phyloP scores from a whole-genome alignment of 1,284 basidiomycete genomes.

The Lignosus rhinocerotis region DNA sequence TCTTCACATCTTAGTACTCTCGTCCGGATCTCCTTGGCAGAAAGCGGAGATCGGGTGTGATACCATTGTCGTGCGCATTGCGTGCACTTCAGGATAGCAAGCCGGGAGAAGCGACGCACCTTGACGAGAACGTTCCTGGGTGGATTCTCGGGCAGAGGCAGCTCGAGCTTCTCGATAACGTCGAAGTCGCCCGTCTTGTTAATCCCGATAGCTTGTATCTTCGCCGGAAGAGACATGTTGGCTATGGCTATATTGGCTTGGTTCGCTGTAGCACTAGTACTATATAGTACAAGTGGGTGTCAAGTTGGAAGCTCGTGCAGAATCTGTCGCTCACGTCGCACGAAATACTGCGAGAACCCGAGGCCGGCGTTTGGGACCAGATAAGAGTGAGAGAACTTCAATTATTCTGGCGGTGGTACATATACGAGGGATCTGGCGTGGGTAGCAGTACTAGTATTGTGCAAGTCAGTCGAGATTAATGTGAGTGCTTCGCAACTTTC shows the following conservation, averaged over 20 bases:
- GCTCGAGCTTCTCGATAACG: slow-evolving; percentile 67
- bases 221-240: slow-evolving; percentile 52
- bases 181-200: slow-evolving; percentile 72
- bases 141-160: slow-evolving; percentile 61
- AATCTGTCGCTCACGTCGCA: background rate
- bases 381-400: background rate
- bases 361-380: too few relatives aligned
- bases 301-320: background rate
- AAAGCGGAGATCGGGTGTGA: background rate
- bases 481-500: background rate
- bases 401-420: too few relatives aligned
- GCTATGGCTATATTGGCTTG: too few relatives aligned
- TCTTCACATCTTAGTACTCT: background rate
- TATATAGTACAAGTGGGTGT: background rate
- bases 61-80: background rate
- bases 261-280: background rate
- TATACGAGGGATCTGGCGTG: background rate
- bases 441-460: too few relatives aligned
- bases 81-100: background rate
- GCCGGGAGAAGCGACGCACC: slow-evolving; percentile 38
- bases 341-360: too few relatives aligned
- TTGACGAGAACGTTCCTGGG: slow-evolving; percentile 78
- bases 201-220: slow-evolving; percentile 57
- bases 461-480: background rate
- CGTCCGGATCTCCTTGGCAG: background rate